A percentile compares a stretch with the other conserved stretches of the same genome.
phyloP scores from a whole-genome alignment of 176 grass and related monocot species.

The Oryza brachyantha region DNA sequence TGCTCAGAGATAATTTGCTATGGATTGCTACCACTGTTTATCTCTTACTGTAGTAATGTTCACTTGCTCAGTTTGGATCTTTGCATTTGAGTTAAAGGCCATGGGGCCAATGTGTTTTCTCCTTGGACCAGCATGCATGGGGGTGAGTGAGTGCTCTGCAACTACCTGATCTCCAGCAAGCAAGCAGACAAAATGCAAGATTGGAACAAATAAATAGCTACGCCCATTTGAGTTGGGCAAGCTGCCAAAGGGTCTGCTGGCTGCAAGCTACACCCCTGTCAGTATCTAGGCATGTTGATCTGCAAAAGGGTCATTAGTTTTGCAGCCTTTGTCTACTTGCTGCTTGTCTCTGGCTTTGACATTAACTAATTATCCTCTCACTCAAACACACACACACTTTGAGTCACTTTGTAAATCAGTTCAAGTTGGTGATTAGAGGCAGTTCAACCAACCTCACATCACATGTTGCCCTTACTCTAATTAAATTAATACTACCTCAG shows the following conservation, averaged over 20 bases:
- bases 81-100: neutral
- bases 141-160: neutral
- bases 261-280: neutral
- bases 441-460: slow-evolving; percentile 13
- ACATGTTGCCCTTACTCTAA: neutral
- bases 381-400: neutral
- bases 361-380: neutral
- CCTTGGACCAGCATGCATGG: neutral
- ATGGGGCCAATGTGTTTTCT: neutral
- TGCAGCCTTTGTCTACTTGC: slow-evolving; percentile 1
- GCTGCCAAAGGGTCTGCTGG: neutral
- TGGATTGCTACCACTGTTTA: neutral
- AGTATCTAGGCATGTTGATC: neutral
- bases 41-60: neutral
- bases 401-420: neutral
- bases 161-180: neutral
- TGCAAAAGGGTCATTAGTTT: neutral
- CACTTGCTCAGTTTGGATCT: neutral
- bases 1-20: neutral
- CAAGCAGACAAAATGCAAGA: neutral
- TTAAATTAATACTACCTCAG: too few relatives aligned
- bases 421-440: neutral
- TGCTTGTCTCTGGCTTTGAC: neutral
- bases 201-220: slow-evolving; percentile 5
- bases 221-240: slow-evolving; percentile 15